Base-by-base conservation (phyloP, 257 asterid genomes). In the Mitragyna speciosa region DNA sequence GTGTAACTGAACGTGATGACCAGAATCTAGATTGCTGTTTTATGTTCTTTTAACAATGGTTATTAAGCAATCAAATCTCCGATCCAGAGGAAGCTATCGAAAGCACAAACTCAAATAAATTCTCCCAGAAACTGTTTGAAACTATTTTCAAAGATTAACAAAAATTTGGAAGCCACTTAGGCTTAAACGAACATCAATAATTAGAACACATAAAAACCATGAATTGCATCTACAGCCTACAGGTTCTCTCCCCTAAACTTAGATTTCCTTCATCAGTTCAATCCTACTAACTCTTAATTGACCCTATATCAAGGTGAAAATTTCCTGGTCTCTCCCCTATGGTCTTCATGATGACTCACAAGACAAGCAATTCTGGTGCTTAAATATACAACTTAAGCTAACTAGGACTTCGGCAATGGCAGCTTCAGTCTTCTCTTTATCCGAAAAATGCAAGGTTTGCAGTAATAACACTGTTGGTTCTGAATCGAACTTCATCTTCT, bases 331-430 rank as follows among this genome's bases (percentile, higher is more conserved):
- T 48, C 58, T 51, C 6, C 36, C 70, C 33, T 12, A 77, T 82
- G 48, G 76, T 80, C 83, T 77, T 77, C 22, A 43, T 39, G 33
- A 78, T 76, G 77, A 79, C 49, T 70, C 87, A 15, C 68, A 70
- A 36, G 82, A 66, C n/a, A 59, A 76, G 8, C 90, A 78, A 75
- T 88, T 87, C 84, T 92, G 94, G 73, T 87, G 88, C 82, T 87
- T 79, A 65, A 81, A 92, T 75, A 94, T 83, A 86, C 97, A 92
- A 69, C 98, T 91, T 89, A 94, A 80, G 14, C 93, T 94, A 20
- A 94, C 98, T 84, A 92, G 78, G 33, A 92, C 86, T 85, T 92
- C 97, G 1, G 89, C 96, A 83, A 94, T 91, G 83, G 98, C 97
- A 4, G 98, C 93, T 75, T 92, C 98, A 6, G 97, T 90, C 89